These are phyloP conservation scores for Marasmius fiardii DNA, from an alignment of 1,284 basidiomycete species.

Conservation along the genomic window DNA sequence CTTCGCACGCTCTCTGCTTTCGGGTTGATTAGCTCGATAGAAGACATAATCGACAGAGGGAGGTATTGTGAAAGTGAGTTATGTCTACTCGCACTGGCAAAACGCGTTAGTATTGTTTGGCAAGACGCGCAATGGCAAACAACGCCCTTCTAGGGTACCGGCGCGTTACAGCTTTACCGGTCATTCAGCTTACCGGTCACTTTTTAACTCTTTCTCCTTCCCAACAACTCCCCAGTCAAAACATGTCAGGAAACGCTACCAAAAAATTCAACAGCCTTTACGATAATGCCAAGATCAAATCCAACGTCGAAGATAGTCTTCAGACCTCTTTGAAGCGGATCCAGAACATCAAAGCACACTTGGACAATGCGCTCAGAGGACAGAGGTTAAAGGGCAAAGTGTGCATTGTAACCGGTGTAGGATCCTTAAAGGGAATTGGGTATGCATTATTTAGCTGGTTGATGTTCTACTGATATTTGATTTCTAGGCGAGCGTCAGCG, in stretches of 20 bases:
- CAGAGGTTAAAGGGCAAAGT: constrained; percentile 76
- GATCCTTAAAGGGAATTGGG: constrained; percentile 85
- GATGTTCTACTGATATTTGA: constrained; percentile 9
- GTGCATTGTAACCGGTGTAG: constrained; percentile 88
- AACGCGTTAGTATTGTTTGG: constrained; percentile 4
- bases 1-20: constrained; percentile 94
- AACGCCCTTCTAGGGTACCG: background rate
- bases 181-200: background rate
- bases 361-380: constrained; percentile 52
- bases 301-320: constrained; percentile 4
- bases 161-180: background rate
- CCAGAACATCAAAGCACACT: constrained; percentile 68
- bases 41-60: constrained; percentile 49
- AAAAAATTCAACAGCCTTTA: constrained; percentile 5
- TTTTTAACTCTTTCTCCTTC: background rate
- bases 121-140: constrained; percentile 1
- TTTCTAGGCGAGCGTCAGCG: constrained; percentile 68
- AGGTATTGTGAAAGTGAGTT: background rate
- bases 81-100: too few species aligned
- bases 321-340: constrained; percentile 43
- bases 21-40: constrained; percentile 91
- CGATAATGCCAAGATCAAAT: constrained; percentile 8
- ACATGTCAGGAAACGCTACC: constrained; percentile 3
- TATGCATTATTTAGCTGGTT: constrained; percentile 28
- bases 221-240: background rate